Evolutionary conservation across 2,329 filamentous ascomycete genomes (phyloP), one percentile per base, ranked within the genome.

Genomic region (Metarhizium robertsii): DNA sequence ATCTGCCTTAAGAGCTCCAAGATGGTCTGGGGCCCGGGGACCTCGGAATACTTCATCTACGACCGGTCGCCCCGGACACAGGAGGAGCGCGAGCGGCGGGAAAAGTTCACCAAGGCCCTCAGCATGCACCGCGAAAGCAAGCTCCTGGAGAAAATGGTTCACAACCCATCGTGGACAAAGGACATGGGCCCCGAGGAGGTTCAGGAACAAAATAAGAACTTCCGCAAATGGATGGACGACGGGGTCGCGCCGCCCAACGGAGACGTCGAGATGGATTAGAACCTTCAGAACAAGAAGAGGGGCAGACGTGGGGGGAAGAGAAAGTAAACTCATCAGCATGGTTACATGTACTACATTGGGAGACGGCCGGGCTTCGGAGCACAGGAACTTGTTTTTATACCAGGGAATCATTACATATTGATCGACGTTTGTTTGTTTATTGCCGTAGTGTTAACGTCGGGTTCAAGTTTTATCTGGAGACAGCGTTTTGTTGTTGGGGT

Each of bases 1-100:
- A 87, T 92, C 65, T 90, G 86, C 64, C 79, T 90, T 14, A 88
- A 87, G 69, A 88, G 83, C 55, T 90, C 87, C 66, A 88, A 89
- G 71, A 86, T 92, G 65, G 76, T 88, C n/a, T 92, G 87, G 74
- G 84, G 85, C 55, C 81, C 86, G 1, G 78, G 78, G 34, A 88
- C 86, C 20, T 79, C 79, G 6, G 89, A 92, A 64, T 89, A 80
- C 71, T 88, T 82, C 59, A 71, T 88, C 67, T 90, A 86, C 70
- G 87, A 88, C 62, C 81, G 85, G 65, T 79, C 81, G 60, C 77
- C 88, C 63, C 82, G 84, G 70, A 76, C 83, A 18, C 80, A 84
- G 61, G 87, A 91, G 66, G 84, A 85, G 63, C 80, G 79, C 34
- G 73, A 75, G 56, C 66, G 71, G 30, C 70, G 72, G 6, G 71